phyloP scores from a whole-genome alignment of 805 yeast species.

The Jamesozyma gamospora region DNA sequence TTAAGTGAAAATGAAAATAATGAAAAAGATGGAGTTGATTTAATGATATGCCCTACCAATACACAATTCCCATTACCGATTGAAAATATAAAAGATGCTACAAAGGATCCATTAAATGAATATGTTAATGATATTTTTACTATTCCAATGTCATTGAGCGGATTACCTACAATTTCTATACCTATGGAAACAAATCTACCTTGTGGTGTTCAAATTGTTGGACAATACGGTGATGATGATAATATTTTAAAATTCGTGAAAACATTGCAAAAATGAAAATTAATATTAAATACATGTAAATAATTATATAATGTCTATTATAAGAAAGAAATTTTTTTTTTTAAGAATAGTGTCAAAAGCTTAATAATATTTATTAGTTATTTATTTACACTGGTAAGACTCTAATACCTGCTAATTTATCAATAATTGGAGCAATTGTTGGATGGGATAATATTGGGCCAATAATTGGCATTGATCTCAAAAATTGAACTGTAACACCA shows the following conservation, averaged over 20 bases:
- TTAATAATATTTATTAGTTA: not conserved
- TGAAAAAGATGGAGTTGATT: slow-evolving; percentile 45
- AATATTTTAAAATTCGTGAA: slow-evolving; percentile 39
- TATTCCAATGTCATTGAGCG: slow-evolving; percentile 85
- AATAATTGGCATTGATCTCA: slow-evolving; percentile 77
- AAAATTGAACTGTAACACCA: slow-evolving; percentile 76
- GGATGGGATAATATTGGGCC: slow-evolving; percentile 84
- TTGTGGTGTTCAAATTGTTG: slow-evolving; percentile 67
- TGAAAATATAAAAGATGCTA: slow-evolving; percentile 21
- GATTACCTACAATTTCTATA: slow-evolving; percentile 73
- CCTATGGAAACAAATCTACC: slow-evolving; percentile 41
- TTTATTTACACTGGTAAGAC: slow-evolving; percentile 48
- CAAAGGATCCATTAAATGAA: slow-evolving; percentile 40
- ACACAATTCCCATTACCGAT: slow-evolving; percentile 46
- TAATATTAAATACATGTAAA: not conserved
- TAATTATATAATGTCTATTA: too few relatives aligned
- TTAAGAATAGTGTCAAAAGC: too few relatives aligned
- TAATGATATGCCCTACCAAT: slow-evolving; percentile 67
- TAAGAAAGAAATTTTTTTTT: too few relatives aligned
- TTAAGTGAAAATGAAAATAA: slow-evolving; percentile 17
- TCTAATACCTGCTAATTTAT: slow-evolving; percentile 54
- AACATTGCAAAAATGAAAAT: not conserved
- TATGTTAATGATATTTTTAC: slow-evolving; percentile 79
- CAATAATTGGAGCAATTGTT: slow-evolving; percentile 63
- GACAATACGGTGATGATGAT: slow-evolving; percentile 77